Conservation (phyloP, 495 filamentous ascomycete species). For the Staphylotrichum longicolle region DNA sequence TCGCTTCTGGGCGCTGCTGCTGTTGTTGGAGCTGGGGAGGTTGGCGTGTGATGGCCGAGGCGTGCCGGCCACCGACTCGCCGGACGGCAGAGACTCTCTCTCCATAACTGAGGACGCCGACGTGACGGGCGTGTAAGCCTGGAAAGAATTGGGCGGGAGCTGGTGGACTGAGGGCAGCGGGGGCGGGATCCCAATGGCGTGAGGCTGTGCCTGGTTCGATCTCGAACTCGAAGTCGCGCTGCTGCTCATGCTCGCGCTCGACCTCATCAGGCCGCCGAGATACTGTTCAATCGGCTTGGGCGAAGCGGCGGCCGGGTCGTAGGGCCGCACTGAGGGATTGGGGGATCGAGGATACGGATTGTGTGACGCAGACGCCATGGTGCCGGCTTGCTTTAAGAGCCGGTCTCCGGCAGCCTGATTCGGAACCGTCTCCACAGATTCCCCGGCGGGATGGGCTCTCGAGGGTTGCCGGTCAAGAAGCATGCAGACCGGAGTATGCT, state of each 20-base stretch:
- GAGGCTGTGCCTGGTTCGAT: constrained; percentile 38
- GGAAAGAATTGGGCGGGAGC: constrained; percentile 35
- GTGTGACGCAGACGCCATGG: constrained; percentile 55
- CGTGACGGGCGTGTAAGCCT: constrained; percentile 49
- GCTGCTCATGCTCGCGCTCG: constrained; percentile 28
- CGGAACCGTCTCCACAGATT: constrained; percentile 38
- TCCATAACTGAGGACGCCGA: constrained; percentile 48
- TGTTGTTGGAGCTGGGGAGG: constrained; percentile 34
- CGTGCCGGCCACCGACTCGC: constrained; percentile 51
- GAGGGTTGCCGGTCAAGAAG: constrained; percentile 45
- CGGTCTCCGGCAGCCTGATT: constrained; percentile 35
- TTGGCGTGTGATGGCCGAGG: constrained; percentile 47
- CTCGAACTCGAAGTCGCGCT: constrained; percentile 33
- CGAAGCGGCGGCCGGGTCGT: constrained; percentile 56
- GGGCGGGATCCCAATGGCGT: constrained; percentile 46
- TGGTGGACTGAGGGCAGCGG: constrained; percentile 40
- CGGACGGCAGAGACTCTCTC: constrained; percentile 53
- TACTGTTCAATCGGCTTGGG: constrained; percentile 47
- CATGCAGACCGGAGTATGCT: constrained; percentile 43
- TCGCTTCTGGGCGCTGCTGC: constrained; percentile 63
- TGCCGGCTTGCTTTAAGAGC: constrained; percentile 34
- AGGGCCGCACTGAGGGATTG: constrained; percentile 51
- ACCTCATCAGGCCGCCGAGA: constrained; percentile 47
- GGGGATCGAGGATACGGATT: constrained; percentile 54
- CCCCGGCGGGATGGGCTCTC: constrained; percentile 41